Base-by-base conservation (phyloP, 2,329 filamentous ascomycete genomes). In the Cadophora luteo-olivacea region DNA sequence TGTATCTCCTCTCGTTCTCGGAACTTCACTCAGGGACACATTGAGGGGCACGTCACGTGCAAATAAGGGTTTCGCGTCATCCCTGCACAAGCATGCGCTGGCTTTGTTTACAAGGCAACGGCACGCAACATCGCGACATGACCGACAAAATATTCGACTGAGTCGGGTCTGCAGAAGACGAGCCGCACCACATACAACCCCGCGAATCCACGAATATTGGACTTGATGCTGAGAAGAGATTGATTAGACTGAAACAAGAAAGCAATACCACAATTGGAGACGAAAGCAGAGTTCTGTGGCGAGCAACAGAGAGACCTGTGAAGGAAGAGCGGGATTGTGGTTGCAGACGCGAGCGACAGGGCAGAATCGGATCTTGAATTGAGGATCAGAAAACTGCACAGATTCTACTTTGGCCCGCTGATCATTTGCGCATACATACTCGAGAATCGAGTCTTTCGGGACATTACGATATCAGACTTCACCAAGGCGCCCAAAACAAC, bases 71-170 rank as follows among this genome's bases (percentile, higher is more conserved):
- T 52, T 45, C 32, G 48, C 52, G 25, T 49, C n/a, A 62, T 61
- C 60, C 66, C 54, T 60, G 61, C 41, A 8, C 24, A 19, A 24
- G 19, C 45, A 48, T 60, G 51, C 41, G 65, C 49, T 67, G 58
- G 65, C 61, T 58, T 68, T 68, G 61, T 68, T 66, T 68, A 65
- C 65, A 70, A 33, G 48, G 64, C 65, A 65, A 66, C n/a, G 29
- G 29, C 3, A 29, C 25, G 52, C n/a, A 55, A 12, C 4, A 25
- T 55, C 61, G 61, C 61, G 61, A 64, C 61, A 54, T n/a, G n/a
- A 38, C 36, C 36, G 36, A 38, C 36, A 55, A 41, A 45, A 36
- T 63, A 36, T 49, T 63, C n/a, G 7, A 33, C n/a, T 19, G 16
- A 33, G 45, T 25, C 29, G n/a, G n/a, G n/a, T n/a, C n/a, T 22